Evolutionary conservation across 129 eudicot species (phyloP).

Genomic region (Pulicaria dysenterica): DNA sequence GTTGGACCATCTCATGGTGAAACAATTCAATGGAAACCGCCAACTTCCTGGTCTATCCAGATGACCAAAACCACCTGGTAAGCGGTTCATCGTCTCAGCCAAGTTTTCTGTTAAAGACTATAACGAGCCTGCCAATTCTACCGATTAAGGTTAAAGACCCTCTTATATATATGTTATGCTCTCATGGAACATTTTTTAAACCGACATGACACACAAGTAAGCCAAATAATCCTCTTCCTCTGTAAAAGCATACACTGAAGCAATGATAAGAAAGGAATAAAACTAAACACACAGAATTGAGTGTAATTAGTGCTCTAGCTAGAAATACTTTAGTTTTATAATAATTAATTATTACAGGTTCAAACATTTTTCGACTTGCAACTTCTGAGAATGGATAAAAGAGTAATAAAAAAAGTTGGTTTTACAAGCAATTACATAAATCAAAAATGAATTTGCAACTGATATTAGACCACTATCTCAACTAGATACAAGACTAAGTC

Average conservation of each 20-base stretch:
- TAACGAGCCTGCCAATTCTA: slow-evolving; percentile 6
- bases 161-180: neutral
- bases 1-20: neutral
- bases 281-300: neutral
- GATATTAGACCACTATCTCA: too few relatives aligned
- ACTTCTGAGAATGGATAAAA: slow-evolving; percentile 8
- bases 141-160: slow-evolving; percentile 5
- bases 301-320: neutral
- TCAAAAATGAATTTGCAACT: neutral
- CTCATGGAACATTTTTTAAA: slow-evolving; percentile 1
- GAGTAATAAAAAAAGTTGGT: neutral
- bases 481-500: too few relatives aligned
- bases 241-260: slow-evolving; percentile 5
- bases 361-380: neutral
- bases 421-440: neutral
- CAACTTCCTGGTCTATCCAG: neutral
- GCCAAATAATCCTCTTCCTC: slow-evolving; percentile 9
- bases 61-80: neutral
- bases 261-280: neutral
- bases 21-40: slow-evolving; percentile 6
- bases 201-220: neutral
- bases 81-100: neutral
- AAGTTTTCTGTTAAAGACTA: neutral
- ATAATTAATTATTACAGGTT: slow-evolving; percentile 1
- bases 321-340: neutral